phyloP scores from a whole-genome alignment of 179 eudicot genomes.

The Nepenthes alata region DNA sequence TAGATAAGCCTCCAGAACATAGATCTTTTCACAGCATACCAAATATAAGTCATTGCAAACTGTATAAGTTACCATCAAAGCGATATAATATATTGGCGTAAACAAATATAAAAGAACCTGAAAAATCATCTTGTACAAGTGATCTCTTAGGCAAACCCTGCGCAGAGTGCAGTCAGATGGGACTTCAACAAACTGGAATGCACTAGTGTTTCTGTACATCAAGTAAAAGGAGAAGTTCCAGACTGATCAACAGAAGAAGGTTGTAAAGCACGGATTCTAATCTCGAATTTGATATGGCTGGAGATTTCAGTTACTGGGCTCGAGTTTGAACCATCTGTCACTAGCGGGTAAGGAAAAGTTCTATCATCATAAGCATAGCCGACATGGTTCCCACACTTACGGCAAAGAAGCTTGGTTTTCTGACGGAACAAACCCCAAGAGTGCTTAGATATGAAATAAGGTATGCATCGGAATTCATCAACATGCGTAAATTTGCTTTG shows the following conservation, averaged over 20 bases:
- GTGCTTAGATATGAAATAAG: conserved; percentile 45
- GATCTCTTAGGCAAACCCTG: no score
- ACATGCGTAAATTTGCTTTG: conserved; percentile 65
- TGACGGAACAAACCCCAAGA: conserved; percentile 59
- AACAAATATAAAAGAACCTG: no score
- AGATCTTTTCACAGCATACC: no score
- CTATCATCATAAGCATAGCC: conserved; percentile 43
- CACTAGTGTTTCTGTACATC: conserved; percentile 7
- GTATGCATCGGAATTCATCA: conserved; percentile 48
- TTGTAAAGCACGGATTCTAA: conserved; percentile 63
- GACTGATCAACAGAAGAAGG: conserved; percentile 43
- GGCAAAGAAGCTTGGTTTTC: conserved; percentile 63
- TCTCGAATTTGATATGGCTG: conserved; percentile 34
- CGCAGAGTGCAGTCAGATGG: background rate
- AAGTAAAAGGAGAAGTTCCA: conserved; percentile 26
- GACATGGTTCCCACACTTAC: conserved; percentile 56
- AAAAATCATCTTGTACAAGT: no score
- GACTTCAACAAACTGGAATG: background rate
- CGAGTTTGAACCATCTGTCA: conserved; percentile 28
- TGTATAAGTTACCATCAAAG: conserved; percentile 13
- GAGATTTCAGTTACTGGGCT: conserved; percentile 25
- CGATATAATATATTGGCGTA: no score
- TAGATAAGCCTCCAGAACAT: no score
- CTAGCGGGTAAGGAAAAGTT: conserved; percentile 22
- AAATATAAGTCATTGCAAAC: conserved; percentile 1